phyloP scores from a whole-genome alignment of 2,329 filamentous ascomycete genomes.

The Chrysoporthe puriensis region DNA sequence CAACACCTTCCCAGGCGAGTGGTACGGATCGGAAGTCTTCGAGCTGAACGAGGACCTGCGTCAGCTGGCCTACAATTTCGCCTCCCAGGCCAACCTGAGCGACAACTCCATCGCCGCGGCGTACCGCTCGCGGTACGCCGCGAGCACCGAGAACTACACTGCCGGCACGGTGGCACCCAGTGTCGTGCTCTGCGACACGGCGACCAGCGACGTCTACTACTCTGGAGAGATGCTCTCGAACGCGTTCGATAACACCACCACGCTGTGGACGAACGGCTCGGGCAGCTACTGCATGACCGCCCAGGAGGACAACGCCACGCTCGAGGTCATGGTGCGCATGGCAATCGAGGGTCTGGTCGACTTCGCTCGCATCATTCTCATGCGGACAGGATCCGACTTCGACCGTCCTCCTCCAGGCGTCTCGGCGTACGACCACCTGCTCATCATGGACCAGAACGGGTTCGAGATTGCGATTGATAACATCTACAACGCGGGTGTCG shows the following conservation, averaged over 20 bases:
- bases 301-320: conserved; percentile 72
- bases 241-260: conserved; percentile 68
- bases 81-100: conserved; percentile 53
- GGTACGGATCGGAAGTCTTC: conserved; percentile 73
- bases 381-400: conserved; percentile 72
- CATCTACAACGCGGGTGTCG: conserved; percentile 66
- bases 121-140: conserved; percentile 59
- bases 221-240: conserved; percentile 63
- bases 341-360: conserved; percentile 62
- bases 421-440: conserved; percentile 61
- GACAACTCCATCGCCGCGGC: conserved; percentile 52
- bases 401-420: conserved; percentile 67
- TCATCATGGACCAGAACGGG: conserved; percentile 63
- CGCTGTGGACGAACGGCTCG: conserved; percentile 67
- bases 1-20: conserved; percentile 57
- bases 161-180: conserved; percentile 53
- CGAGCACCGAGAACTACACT: conserved; percentile 43
- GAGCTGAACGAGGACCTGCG: conserved; percentile 65
- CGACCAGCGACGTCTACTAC: conserved; percentile 75
- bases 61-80: conserved; percentile 54
- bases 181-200: conserved; percentile 67
- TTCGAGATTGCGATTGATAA: conserved; percentile 67
- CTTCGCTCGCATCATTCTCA: conserved; percentile 68
- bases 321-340: conserved; percentile 66
- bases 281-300: conserved; percentile 72